Percentiles rank a stretch among this genome's conserved stretches.
phyloP scores from a whole-genome alignment of 2,329 filamentous ascomycete genomes.

The Monosporascus sp. region DNA sequence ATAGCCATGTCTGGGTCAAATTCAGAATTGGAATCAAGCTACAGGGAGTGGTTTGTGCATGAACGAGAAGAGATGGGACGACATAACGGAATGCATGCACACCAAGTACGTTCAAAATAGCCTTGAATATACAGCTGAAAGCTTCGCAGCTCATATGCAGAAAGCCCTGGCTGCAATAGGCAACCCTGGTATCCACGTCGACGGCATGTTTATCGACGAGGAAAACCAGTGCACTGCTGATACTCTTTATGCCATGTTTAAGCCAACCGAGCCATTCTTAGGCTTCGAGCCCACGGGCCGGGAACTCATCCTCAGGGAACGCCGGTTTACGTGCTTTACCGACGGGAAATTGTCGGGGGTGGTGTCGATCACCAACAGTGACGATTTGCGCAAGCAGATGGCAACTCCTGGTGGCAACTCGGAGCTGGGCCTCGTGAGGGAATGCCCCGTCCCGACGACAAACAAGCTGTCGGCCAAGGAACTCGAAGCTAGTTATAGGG shows the following conservation, averaged over 20 bases:
- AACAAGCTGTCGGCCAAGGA: slow-evolving; percentile 3
- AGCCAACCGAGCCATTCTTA: slow-evolving; percentile 6
- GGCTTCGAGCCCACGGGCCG: slow-evolving; percentile 8
- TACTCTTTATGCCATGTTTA: slow-evolving; percentile 10
- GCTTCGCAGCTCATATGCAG: slow-evolving; percentile 6
- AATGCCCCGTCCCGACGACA: slow-evolving; percentile 3
- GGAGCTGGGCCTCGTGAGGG: slow-evolving; percentile 8
- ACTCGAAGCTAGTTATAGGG: slow-evolving; percentile 7
- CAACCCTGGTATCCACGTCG: slow-evolving; percentile 7
- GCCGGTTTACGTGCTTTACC: slow-evolving; percentile 10
- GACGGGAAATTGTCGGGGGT: slow-evolving; percentile 11
- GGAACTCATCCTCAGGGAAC: slow-evolving; percentile 8
- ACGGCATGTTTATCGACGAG: slow-evolving; percentile 11
- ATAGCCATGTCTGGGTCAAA: slow-evolving; percentile 8
- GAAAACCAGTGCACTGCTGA: slow-evolving; percentile 6
- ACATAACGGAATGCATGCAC: slow-evolving; percentile 8
- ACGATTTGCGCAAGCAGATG: slow-evolving; percentile 13
- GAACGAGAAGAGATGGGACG: slow-evolving; percentile 14
- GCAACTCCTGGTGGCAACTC: slow-evolving; percentile 4
- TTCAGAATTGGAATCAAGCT: slow-evolving; percentile 7
- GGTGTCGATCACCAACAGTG: slow-evolving; percentile 9
- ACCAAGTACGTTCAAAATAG: slow-evolving; percentile 11
- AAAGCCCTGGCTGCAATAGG: slow-evolving; percentile 8
- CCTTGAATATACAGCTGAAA: slow-evolving; percentile 9
- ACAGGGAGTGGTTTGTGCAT: slow-evolving; percentile 8